Evolutionary conservation across 1,139 yeast species (phyloP).

Genomic region (Candida tropicalis): DNA sequence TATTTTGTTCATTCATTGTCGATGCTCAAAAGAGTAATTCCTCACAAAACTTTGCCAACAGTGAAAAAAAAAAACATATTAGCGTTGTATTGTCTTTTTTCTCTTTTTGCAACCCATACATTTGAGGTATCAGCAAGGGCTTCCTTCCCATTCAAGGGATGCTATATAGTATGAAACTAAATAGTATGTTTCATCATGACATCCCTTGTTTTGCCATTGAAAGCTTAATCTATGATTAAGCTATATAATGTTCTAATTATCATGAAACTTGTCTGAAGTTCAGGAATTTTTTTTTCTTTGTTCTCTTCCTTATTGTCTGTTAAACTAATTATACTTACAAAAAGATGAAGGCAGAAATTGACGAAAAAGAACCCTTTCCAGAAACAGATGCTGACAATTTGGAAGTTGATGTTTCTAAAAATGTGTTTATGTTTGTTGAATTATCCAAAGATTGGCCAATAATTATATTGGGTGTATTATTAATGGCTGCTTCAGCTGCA

Average conservation of each 20-base stretch:
- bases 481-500: conserved; percentile 44
- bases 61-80: neutral
- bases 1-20: neutral
- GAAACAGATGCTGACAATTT: neutral
- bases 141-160: too few species aligned
- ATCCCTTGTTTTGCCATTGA: too few species aligned
- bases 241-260: neutral
- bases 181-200: too few species aligned
- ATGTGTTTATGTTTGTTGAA: conserved; percentile 30
- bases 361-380: conserved; percentile 1
- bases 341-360: neutral
- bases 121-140: too few species aligned
- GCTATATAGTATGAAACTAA: too few species aligned
- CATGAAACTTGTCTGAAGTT: conserved; percentile 2
- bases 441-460: conserved; percentile 25
- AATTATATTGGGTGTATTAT: conserved; percentile 24
- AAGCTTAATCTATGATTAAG: too few species aligned
- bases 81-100: too few species aligned
- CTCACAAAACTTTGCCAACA: neutral
- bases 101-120: too few species aligned
- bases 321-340: too few species aligned
- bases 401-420: conserved; percentile 15
- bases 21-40: neutral
- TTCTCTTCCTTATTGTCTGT: neutral
- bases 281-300: neutral